Evolutionary conservation across 2,329 filamentous ascomycete species (phyloP), one percentile per base, ranked within the genome.

Genomic region (Orbilia brochopaga): DNA sequence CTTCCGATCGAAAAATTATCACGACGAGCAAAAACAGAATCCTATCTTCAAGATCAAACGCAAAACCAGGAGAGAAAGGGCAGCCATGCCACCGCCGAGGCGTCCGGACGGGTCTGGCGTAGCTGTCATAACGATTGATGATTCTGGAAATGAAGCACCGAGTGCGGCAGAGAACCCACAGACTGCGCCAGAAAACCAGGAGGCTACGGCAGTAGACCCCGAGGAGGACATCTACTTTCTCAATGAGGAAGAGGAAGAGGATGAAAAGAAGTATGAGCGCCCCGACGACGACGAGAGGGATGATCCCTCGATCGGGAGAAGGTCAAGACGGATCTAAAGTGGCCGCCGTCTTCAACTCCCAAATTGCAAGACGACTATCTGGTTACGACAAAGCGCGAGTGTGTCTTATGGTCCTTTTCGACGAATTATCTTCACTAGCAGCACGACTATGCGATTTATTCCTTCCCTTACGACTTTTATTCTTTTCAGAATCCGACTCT

Each of bases 111-210:
- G 27, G 8, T 8, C 27, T 32, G 27, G 27, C 27, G 27, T 32
- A 8, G 27, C 27, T 32, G 27, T 32, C 27, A 32, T 3, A 32
- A 32, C 3, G 27, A 32, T 32, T 32, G 27, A 4, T 32, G 27
- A 32, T 8, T 32, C 27, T 3, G 8, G 27, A 32, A 8, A 32
- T 32, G 27, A 32, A 8, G 8, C 4, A 32, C 27, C 27, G 27
- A 8, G 8, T 23, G 48, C 37, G 37, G 37, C 2, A 10, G 17
- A 13, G 40, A 40, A 15, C 35, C 55, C 1, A 27, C n/a, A n/a
- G n/a, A n/a, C n/a, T n/a, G 42, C 4, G 50, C 32, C 23, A 55
- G 50, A 62, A n/a, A 11, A 17, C n/a, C 15, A 30, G 19, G 40
- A 19, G 10, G 6, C 3, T 10, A n/a, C 52, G 44, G 55, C 48